A percentile compares a stretch with the other conserved stretches of the same genome.
Conservation (phyloP, 495 filamentous ascomycete genomes). For the Penicilliopsis zonata region DNA sequence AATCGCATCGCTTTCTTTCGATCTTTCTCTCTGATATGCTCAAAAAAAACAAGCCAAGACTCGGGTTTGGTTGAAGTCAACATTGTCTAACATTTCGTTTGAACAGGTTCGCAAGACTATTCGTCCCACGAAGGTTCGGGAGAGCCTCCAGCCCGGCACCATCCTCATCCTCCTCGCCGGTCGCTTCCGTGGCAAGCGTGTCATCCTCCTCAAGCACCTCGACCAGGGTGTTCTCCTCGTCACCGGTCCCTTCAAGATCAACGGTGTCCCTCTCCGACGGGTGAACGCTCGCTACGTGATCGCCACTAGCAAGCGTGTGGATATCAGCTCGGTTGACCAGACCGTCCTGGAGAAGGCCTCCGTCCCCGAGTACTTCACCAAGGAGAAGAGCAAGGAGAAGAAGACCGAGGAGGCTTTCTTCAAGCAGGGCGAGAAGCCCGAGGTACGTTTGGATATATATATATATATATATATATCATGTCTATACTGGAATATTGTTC, state of each 20-base stretch:
- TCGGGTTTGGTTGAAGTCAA: no score
- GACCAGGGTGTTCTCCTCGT: conserved; percentile 94
- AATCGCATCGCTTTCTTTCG: conserved; percentile 10
- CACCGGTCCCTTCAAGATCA: conserved; percentile 99
- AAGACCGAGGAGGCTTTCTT: conserved; percentile 94
- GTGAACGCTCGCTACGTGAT: conserved; percentile 99
- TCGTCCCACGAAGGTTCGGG: conserved; percentile 71
- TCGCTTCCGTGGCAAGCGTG: conserved; percentile 99
- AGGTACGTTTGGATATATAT: conserved; percentile 50
- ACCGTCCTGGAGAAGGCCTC: conserved; percentile 76
- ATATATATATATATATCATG: no score
- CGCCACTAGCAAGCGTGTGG: conserved; percentile 83
- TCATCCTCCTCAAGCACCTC: conserved; percentile 95
- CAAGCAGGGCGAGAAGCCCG: conserved; percentile 90
- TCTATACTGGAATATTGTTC: background rate
- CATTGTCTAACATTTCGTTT: conserved; percentile 23
- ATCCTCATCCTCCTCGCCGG: conserved; percentile 97
- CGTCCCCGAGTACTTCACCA: conserved; percentile 81
- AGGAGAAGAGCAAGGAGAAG: conserved; percentile 86
- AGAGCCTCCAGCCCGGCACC: conserved; percentile 81
- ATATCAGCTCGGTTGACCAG: conserved; percentile 71
- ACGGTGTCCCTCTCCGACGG: conserved; percentile 94
- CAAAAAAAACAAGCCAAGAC: no score
- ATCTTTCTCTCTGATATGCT: no score
- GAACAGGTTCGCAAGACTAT: conserved; percentile 85